A percentile compares a stretch with the other conserved stretches of the same genome.
Evolutionary conservation across 2,329 filamentous ascomycete species (phyloP).

Genomic region (Didymellaceae sp.): DNA sequence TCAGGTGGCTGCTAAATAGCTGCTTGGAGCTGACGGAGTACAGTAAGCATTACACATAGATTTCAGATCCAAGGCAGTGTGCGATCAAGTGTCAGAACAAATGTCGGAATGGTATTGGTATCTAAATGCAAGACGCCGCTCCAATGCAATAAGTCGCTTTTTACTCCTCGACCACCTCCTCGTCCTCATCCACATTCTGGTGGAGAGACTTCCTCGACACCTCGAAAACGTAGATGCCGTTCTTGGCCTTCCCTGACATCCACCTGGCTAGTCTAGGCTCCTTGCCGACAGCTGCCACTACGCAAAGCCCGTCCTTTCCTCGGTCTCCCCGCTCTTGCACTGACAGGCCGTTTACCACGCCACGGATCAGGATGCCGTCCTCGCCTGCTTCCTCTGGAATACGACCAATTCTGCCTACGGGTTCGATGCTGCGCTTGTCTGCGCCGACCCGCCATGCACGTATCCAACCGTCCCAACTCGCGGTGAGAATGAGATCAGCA

Average conservation of each 20-base stretch:
- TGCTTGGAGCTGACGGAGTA: no score
- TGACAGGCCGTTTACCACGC: conserved; percentile 86
- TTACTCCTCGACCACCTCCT: conserved; percentile 10
- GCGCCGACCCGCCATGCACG: conserved; percentile 80
- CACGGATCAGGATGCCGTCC: conserved; percentile 60
- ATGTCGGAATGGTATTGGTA: conserved; percentile 29
- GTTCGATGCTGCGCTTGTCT: conserved; percentile 77
- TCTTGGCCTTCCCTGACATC: conserved; percentile 72
- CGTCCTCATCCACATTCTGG: conserved; percentile 24
- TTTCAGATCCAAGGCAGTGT: background rate
- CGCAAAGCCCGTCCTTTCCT: conserved; percentile 75
- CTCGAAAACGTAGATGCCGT: conserved; percentile 88
- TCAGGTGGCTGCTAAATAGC: no score
- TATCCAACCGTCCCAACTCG: conserved; percentile 92
- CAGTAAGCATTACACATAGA: background rate
- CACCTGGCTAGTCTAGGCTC: conserved; percentile 86
- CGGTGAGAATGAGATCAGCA: conserved; percentile 86
- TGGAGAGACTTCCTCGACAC: conserved; percentile 59
- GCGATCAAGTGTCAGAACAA: conserved; percentile 8
- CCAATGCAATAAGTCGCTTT: conserved; percentile 19
- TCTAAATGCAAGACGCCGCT: conserved; percentile 24
- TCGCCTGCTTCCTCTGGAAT: conserved; percentile 30
- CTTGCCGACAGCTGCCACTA: conserved; percentile 85
- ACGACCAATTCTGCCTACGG: conserved; percentile 69
- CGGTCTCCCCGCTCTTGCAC: conserved; percentile 84